phyloP scores from a whole-genome alignment of 192 early-diverging fungal genomes.

The Coemansia sp. region DNA sequence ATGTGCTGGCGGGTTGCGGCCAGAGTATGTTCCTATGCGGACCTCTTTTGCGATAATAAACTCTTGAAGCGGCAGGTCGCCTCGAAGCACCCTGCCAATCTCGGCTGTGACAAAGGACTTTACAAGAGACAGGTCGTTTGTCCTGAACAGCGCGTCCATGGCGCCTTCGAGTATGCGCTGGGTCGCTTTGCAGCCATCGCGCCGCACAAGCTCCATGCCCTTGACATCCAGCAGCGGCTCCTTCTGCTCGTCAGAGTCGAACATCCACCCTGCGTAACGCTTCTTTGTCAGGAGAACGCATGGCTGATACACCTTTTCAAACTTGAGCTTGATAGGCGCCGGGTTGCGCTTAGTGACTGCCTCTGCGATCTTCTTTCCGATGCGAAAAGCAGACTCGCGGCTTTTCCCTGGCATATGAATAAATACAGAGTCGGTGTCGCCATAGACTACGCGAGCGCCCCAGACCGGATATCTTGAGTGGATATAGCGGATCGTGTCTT shows the following conservation, averaged over 20 bases:
- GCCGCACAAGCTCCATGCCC: slow-evolving; percentile 90
- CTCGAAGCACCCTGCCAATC: slow-evolving; percentile 68
- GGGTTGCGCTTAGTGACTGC: slow-evolving; percentile 73
- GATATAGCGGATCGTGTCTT: slow-evolving; percentile 68
- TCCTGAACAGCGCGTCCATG: slow-evolving; percentile 76
- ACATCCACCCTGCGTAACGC: slow-evolving; percentile 88
- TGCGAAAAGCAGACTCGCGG: slow-evolving; percentile 69
- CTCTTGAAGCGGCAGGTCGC: slow-evolving; percentile 67
- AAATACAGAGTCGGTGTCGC: slow-evolving; percentile 94
- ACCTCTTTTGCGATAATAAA: slow-evolving; percentile 90
- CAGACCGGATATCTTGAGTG: slow-evolving; percentile 56
- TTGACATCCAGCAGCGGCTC: slow-evolving; percentile 88
- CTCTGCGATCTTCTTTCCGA: slow-evolving; percentile 79
- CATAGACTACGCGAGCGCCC: slow-evolving; percentile 85
- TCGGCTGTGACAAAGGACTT: slow-evolving; percentile 71
- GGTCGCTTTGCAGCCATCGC: slow-evolving; percentile 79
- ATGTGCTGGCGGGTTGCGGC: slow-evolving; percentile 61
- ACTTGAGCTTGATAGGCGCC: slow-evolving; percentile 82
- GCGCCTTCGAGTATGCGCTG: slow-evolving; percentile 75
- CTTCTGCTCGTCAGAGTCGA: slow-evolving; percentile 58
- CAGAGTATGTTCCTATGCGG: slow-evolving; percentile 71
- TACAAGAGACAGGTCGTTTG: slow-evolving; percentile 75
- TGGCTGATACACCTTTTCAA: slow-evolving; percentile 93
- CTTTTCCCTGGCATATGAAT: slow-evolving; percentile 66
- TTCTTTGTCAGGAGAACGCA: slow-evolving; percentile 90